These are phyloP conservation scores for Yamadazyma insecticola DNA, from an alignment of 805 yeast genomes.

Conservation along the genomic window DNA sequence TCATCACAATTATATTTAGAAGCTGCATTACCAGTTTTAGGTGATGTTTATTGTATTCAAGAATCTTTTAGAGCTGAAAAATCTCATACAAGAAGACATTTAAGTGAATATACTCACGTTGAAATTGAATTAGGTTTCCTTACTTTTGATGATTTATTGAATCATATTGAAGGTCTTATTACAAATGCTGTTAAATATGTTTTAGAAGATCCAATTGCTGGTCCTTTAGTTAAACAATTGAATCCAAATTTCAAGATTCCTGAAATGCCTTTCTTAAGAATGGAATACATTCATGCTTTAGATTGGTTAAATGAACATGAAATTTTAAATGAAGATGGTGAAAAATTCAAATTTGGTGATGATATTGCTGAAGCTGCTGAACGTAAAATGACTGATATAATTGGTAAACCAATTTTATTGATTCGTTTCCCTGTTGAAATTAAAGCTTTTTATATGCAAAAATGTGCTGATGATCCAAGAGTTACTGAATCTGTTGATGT, in stretches of 20 bases:
- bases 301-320: conserved; percentile 96
- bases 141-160: conserved; percentile 77
- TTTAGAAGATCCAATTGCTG: conserved; percentile 86
- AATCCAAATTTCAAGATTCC: conserved; percentile 92
- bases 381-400: conserved; percentile 95
- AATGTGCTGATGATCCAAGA: conserved; percentile 81
- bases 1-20: conserved; percentile 95
- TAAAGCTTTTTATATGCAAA: conserved; percentile 97
- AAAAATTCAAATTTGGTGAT: conserved; percentile 91
- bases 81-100: conserved; percentile 97
- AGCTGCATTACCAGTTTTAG: conserved; percentile 92
- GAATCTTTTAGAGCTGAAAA: conserved; percentile 99
- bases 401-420: conserved; percentile 88
- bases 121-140: conserved; percentile 92
- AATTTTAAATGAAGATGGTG: conserved; percentile 91
- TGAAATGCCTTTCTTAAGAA: conserved; percentile 78
- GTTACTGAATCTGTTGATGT: conserved; percentile 99
- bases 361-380: conserved; percentile 99
- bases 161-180: conserved; percentile 79
- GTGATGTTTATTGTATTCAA: conserved; percentile 96
- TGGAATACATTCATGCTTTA: conserved; percentile 86
- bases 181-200: conserved; percentile 68
- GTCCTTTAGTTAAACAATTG: conserved; percentile 83
- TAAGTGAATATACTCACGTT: conserved; percentile 94
- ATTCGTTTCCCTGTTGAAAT: conserved; percentile 95